Base-by-base conservation (phyloP, 129 eudicot genomes). In the Chrysanthemum lavandulifolium region DNA sequence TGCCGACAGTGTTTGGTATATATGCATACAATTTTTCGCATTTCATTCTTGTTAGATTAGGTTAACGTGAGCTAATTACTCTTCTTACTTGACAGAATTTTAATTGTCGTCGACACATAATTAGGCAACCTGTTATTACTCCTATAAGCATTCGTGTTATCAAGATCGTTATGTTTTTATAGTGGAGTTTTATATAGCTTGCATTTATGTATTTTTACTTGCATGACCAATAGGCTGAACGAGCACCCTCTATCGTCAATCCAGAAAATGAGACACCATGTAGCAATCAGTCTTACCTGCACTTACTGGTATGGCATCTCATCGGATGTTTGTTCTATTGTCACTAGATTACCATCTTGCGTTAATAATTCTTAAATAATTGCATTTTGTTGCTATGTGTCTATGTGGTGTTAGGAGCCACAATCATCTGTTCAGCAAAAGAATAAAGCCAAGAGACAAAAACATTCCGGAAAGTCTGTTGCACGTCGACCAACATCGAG, bases 1-100 rank as follows among this genome's bases (percentile, higher is more conserved):
- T 92, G 98, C 63, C 91, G 96, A 43, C 94, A 87, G n/a, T 92
- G 98, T 84, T 78, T 89, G 98, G 98, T 92, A 86, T 15, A 40
- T 19, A 40, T 36, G 23, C 36, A 31, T 54, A 8, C 3, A 33
- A 10, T 12, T 43, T 43, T 66, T 66, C 43, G 40, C 8, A 65
- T 54, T 19, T 62, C 48, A 54, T 65, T 19, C 10, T 61, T 61
- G 18, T 11, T 13, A 29, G 27, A 45, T 62, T 21, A 3, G 33
- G 67, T 14, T 59, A 13, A 50, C 36, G 43, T 66, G 62, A 62
- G 51, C 70, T 76, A 52, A 16, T 69, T 60, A 55, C 25, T 21
- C 11, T 23, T 23, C 29, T 47, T 13, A 27, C 31, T 31, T 62
- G 53, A 58, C 86, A 92, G 97, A 80, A 79, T 29, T 92, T 92